Base-by-base conservation (phyloP, 176 grass and related monocot species). In the Tillandsia fasciculata region DNA sequence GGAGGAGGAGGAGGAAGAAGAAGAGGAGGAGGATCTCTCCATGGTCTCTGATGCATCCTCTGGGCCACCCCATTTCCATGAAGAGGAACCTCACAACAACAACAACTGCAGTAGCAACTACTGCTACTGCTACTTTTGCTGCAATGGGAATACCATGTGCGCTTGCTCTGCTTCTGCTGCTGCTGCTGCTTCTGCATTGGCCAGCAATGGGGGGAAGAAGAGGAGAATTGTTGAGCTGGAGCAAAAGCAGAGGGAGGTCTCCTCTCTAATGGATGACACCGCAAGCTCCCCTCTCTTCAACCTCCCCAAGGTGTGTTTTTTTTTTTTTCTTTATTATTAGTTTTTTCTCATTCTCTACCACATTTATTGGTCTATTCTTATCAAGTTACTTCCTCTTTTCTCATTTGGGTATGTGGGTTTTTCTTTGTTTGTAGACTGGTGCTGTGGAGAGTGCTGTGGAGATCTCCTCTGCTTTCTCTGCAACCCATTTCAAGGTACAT, bases 11-110 rank as follows among this genome's bases (percentile, higher is more conserved):
- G 71, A 70, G 11, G 87, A 72, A 9, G 82, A 47, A 6, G 70
- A 70, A 11, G 77, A 84, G 33, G 89, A 90, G 50, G 95, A 99
- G 22, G 94, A 94, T 71, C 78, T 94, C 50, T 99, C 95, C 2
- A 93, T 99, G 95, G 61, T 99, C 66, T 99, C 95, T 49, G 95
- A 99, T 75, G 95, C 95, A 52, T 99, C 95, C 12, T 99, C 95
- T 66, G 90, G 95, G 11, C 89, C 83, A n/a, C 80, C 83, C 12
- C 89, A 90, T 64, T 79, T 72, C 67, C 83, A 77, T 3, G 80
- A 83, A 26, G 77, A 79, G 33, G 74, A 77, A 12, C 65, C 33
- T 42, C 33, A 7, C 33, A 42, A 42, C 33, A 57, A 83, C 42
- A 64, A 59, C 53, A 52, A 12, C 13, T 26, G 50, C 26, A 26